These are phyloP conservation scores for Rhexocercosporidium sp. DNA, from an alignment of 2,329 filamentous ascomycete genomes.

Conservation along the genomic window DNA sequence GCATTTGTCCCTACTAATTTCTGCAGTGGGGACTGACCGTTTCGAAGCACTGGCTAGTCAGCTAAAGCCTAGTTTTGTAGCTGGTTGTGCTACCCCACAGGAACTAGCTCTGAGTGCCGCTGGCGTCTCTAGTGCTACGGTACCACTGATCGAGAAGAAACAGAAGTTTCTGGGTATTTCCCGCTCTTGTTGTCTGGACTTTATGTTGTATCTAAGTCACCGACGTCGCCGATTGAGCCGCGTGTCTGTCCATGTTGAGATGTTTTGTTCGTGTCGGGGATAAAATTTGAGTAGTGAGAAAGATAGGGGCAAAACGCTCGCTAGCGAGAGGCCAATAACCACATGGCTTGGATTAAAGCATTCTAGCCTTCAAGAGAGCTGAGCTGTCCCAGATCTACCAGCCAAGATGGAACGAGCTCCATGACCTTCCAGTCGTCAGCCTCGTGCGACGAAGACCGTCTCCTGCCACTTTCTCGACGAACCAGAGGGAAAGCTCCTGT, in stretches of 20 bases:
- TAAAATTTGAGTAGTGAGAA: neutral
- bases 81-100: constrained; percentile 1
- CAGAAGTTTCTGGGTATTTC: neutral
- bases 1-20: neutral
- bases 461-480: constrained; percentile 4
- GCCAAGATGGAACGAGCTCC: neutral
- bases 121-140: neutral
- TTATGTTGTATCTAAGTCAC: neutral
- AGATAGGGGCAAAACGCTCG: neutral
- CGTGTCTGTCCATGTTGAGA: neutral
- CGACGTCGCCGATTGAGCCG: constrained; percentile 1
- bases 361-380: neutral
- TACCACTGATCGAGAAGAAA: neutral
- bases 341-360: neutral
- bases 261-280: neutral
- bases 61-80: constrained; percentile 1
- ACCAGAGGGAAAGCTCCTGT: neutral
- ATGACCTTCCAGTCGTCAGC: neutral
- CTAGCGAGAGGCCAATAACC: neutral
- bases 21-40: neutral
- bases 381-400: constrained; percentile 1
- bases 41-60: neutral
- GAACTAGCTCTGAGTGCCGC: neutral
- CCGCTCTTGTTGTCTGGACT: neutral
- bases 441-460: constrained; percentile 5